Evolutionary conservation across 2,329 filamentous ascomycete genomes (phyloP), one percentile per base, ranked within the genome.

Genomic region (Herpotrichia juniperi): DNA sequence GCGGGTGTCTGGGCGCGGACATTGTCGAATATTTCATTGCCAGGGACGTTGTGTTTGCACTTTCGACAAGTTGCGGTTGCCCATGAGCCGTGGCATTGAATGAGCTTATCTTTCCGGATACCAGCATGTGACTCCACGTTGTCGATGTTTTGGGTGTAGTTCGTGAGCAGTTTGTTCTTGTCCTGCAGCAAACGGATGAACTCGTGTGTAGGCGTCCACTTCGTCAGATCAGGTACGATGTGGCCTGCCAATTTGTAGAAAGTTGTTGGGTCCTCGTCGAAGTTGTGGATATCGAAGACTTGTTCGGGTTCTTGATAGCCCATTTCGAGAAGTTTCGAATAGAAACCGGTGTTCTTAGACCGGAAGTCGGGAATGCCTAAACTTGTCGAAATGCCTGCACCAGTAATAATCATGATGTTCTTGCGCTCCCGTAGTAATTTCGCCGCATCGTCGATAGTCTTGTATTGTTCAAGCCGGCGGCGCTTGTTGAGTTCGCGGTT

Each of bases 141-240:
- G 79, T 99, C 94, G 67, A 99, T 97, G 74, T 99, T 99, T 72
- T 99, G 94, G 0, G 94, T 96, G 78, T 97, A 99, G 76, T 97
- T 97, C 35, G 93, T 97, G 53, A 97, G 83, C 6, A 99, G 83
- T 74, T 96, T 96, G 59, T 85, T 87, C 73, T 92, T 89, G 62
- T 93, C 83, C 74, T 99, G 90, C 30, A 99, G 83, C 63, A 97
- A 82, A 28, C 87, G 86, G 67, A 99, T 96, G 77, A 99, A 99
- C 47, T 89, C 87, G 79, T 99, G 94, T 0, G 94, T 97, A 0
- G 93, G 93, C 1, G 93, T 92, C 78, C 87, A 96, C 64, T 87
- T 87, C 60, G 90, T 87, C 12, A 88, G 87, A 19, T 86, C 84
- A 10, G 93, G 92, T 25, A 97, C 78, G 58, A 97, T 96, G 70